Conservation (phyloP, 257 asterid species). For the Fraxinus americana region DNA sequence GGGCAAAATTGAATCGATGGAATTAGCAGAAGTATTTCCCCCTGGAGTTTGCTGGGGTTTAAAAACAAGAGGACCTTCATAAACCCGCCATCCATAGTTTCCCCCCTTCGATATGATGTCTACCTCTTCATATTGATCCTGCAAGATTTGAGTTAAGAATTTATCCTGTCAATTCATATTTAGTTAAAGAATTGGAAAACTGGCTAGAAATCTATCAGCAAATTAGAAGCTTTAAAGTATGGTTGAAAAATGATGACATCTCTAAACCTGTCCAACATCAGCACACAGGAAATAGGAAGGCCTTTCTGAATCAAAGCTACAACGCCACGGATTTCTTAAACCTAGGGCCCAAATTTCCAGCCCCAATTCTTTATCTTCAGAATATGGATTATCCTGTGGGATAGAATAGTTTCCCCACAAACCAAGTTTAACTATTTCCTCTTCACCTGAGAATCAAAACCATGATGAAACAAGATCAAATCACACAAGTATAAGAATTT, state of each 20-base stretch:
- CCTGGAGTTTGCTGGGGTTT: constrained; percentile 57
- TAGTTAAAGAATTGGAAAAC: not conserved
- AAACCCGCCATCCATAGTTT: constrained; percentile 88
- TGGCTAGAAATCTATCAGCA: not conserved
- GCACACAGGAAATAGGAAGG: constrained; percentile 85
- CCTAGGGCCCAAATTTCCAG: constrained; percentile 88
- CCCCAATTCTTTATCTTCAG: constrained; percentile 58
- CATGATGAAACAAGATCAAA: not conserved
- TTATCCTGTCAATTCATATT: not conserved
- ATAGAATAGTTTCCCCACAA: constrained; percentile 84
- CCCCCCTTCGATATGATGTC: constrained; percentile 87
- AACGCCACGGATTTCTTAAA: constrained; percentile 87
- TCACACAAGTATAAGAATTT: no score
- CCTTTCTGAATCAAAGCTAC: constrained; percentile 90
- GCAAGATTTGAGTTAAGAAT: constrained; percentile 20
- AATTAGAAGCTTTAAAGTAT: not conserved
- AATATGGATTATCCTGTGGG: constrained; percentile 75
- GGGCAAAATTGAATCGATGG: constrained; percentile 72
- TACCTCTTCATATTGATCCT: constrained; percentile 90
- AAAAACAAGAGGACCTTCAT: constrained; percentile 70
- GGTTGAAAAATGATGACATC: not conserved
- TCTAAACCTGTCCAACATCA: constrained; percentile 75
- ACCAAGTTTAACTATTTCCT: constrained; percentile 52
- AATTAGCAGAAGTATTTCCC: constrained; percentile 54
- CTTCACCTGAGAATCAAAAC: constrained; percentile 48